Conservation (phyloP, 495 filamentous ascomycete genomes). For the Entonaema liquescens region DNA sequence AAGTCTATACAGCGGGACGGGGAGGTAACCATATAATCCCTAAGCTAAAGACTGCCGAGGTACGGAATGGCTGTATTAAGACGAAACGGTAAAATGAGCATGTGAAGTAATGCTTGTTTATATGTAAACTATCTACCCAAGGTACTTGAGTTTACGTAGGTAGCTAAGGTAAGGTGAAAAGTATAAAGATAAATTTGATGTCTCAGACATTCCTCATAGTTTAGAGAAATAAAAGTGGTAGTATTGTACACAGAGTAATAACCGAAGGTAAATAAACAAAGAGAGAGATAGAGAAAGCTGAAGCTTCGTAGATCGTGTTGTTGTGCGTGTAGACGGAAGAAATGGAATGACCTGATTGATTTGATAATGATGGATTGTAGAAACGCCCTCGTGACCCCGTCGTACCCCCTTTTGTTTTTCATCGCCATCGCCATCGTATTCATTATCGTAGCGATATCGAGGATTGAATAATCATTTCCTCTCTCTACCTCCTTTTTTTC, state of each 20-base stretch:
- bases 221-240: conserved; percentile 7
- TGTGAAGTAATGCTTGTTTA: background rate
- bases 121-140: background rate
- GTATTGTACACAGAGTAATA: conserved; percentile 35
- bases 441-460: conserved; percentile 21
- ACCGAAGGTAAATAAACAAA: conserved; percentile 21
- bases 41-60: no score
- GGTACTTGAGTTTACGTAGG: background rate
- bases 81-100: background rate
- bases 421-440: conserved; percentile 19
- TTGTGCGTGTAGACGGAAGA: background rate
- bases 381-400: conserved; percentile 10
- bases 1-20: background rate
- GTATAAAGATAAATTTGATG: conserved; percentile 10
- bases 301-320: conserved; percentile 5
- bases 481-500: conserved; percentile 6
- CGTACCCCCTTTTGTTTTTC: background rate
- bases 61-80: no score
- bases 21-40: no score
- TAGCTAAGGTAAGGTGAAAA: background rate
- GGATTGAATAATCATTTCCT: conserved; percentile 5
- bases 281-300: conserved; percentile 6
- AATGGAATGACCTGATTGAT: conserved; percentile 5
- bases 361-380: conserved; percentile 3
- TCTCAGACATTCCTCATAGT: conserved; percentile 23